A percentile compares a stretch with the other conserved stretches of the same genome.
Conservation (phyloP, 2,329 filamentous ascomycete species). For the Scolecobasidium constrictum region DNA sequence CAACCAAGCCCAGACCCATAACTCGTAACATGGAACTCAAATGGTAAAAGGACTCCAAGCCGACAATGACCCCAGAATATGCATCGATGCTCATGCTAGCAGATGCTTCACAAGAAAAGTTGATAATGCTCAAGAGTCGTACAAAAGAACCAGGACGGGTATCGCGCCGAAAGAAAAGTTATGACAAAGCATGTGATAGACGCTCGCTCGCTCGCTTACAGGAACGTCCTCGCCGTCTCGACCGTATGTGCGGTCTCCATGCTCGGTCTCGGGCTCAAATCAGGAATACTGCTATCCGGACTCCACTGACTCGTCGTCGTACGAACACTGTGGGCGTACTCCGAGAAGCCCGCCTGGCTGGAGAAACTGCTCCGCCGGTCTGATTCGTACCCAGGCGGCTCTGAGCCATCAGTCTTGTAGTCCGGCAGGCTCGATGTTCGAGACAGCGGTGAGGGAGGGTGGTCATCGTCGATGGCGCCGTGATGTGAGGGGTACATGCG, state of each 20-base stretch:
- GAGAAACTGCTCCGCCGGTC: constrained; percentile 9
- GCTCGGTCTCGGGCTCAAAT: constrained; percentile 7
- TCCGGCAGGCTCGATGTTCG: constrained; percentile 32
- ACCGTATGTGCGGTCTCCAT: neutral
- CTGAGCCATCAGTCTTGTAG: constrained; percentile 27
- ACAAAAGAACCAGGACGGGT: neutral
- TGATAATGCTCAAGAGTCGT: neutral
- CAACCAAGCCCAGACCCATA: neutral
- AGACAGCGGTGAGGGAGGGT: constrained; percentile 13
- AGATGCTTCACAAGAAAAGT: neutral
- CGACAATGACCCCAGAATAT: neutral
- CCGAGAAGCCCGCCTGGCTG: constrained; percentile 1
- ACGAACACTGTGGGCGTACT: constrained; percentile 12
- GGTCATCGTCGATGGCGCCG: constrained; percentile 19
- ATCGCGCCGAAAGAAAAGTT: neutral
- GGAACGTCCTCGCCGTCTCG: constrained; percentile 7
- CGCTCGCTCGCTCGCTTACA: neutral
- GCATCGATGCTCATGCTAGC: neutral
- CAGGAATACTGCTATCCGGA: constrained; percentile 8
- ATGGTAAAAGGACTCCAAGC: neutral
- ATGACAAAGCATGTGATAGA: neutral
- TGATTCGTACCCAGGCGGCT: constrained; percentile 16
- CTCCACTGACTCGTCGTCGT: constrained; percentile 9
- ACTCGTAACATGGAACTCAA: neutral
- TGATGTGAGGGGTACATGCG: constrained; percentile 20